Percentiles rank a stretch among this genome's conserved stretches.
Conservation (phyloP, 2,329 filamentous ascomycete genomes). For the Spiromastix sp. region DNA sequence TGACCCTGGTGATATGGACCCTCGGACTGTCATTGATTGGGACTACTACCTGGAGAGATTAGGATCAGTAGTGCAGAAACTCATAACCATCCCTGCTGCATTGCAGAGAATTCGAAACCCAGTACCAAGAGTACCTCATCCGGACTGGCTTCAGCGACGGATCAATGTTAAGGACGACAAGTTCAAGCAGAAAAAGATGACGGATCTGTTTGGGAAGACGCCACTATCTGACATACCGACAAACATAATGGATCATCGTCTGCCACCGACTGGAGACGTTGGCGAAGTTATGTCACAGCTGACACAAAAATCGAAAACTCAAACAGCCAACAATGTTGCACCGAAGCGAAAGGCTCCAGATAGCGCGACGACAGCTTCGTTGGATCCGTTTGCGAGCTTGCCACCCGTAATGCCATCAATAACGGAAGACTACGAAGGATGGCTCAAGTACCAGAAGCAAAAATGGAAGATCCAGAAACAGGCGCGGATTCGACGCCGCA, state of each 20-base stretch:
- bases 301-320: slow-evolving; percentile 55
- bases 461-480: slow-evolving; percentile 99
- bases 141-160: slow-evolving; percentile 88
- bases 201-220: slow-evolving; percentile 64
- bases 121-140: slow-evolving; percentile 84
- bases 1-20: slow-evolving; percentile 83
- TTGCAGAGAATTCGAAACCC: slow-evolving; percentile 92
- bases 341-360: slow-evolving; percentile 69
- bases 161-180: slow-evolving; percentile 95
- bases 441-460: slow-evolving; percentile 89
- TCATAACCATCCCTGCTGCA: slow-evolving; percentile 96
- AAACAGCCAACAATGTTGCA: slow-evolving; percentile 42
- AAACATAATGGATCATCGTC: slow-evolving; percentile 50
- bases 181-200: slow-evolving; percentile 98
- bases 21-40: slow-evolving; percentile 86
- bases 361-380: slow-evolving; percentile 47
- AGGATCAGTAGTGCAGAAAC: slow-evolving; percentile 94
- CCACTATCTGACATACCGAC: slow-evolving; percentile 59
- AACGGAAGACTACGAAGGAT: slow-evolving; percentile 75
- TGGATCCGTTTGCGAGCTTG: slow-evolving; percentile 71
- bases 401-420: slow-evolving; percentile 77
- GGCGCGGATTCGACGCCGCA: slow-evolving; percentile 70
- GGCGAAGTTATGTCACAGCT: slow-evolving; percentile 63
- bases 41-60: slow-evolving; percentile 93
- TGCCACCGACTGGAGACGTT: slow-evolving; percentile 52